Percentiles rank a stretch among this genome's conserved stretches.
Evolutionary conservation across 2,329 filamentous ascomycete genomes (phyloP).

Genomic region (Calcarisporium arbuscula): DNA sequence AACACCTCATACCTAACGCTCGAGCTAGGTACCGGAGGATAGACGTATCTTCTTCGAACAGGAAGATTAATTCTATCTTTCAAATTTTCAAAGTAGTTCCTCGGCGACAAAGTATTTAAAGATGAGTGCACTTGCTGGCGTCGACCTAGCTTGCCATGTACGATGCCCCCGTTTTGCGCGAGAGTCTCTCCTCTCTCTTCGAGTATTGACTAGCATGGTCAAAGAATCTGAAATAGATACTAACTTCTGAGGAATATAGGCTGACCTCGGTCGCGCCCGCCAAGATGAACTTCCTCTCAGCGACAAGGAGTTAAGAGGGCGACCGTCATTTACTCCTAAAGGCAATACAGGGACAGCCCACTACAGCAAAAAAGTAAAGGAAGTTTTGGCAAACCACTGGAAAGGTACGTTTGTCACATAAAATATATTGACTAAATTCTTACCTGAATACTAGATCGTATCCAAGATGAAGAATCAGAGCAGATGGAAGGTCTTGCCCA

Average conservation of each 20-base stretch:
- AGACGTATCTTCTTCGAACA: too few relatives aligned
- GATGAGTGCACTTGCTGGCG: too few relatives aligned
- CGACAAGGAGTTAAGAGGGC: conserved; percentile 5
- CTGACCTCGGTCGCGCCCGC: conserved; percentile 15
- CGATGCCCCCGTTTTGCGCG: too few relatives aligned
- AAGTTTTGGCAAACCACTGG: conserved; percentile 12
- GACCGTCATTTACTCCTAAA: conserved; percentile 11
- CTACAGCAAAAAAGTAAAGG: conserved; percentile 8
- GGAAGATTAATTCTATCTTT: too few relatives aligned
- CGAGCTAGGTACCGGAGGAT: too few relatives aligned
- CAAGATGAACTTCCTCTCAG: conserved; percentile 17
- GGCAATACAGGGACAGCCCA: conserved; percentile 8
- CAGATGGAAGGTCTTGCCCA: conserved; percentile 15
- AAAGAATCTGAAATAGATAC: background rate
- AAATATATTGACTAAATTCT: background rate
- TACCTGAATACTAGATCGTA: conserved; percentile 8
- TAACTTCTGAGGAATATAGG: conserved; percentile 7
- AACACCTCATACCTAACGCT: too few relatives aligned
- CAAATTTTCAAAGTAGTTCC: too few relatives aligned
- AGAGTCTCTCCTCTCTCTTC: too few relatives aligned
- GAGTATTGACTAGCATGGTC: too few relatives aligned
- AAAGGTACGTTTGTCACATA: conserved; percentile 8
- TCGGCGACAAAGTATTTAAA: too few relatives aligned
- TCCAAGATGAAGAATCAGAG: conserved; percentile 16
- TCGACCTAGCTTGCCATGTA: too few relatives aligned